Percentiles rank a stretch among this genome's conserved stretches.
Conservation (phyloP, 2,329 filamentous ascomycete species). For the Colletotrichum sp. region DNA sequence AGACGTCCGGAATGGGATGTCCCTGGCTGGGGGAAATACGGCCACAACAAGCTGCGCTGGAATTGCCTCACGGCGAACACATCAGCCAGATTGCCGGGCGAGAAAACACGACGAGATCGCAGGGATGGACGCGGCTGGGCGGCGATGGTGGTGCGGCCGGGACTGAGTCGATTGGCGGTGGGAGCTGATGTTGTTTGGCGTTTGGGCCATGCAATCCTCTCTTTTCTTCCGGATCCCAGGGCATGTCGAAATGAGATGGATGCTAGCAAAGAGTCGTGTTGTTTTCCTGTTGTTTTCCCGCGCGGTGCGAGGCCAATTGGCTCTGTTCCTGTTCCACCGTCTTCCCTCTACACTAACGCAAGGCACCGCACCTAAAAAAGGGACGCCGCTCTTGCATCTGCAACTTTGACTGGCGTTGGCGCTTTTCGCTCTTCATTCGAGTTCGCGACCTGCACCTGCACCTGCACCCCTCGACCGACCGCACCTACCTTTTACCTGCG, state of each 20-base stretch:
- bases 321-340: neutral
- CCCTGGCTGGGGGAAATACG: neutral
- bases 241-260: neutral
- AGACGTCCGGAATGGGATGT: neutral
- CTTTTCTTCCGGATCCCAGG: neutral
- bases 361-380: neutral
- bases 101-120: neutral
- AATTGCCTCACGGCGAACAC: neutral
- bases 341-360: neutral
- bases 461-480: neutral
- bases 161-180: neutral
- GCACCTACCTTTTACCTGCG: neutral
- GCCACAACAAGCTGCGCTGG: neutral
- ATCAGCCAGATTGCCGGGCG: neutral
- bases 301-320: neutral
- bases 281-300: neutral
- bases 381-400: neutral
- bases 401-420: neutral
- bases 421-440: neutral
- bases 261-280: neutral
- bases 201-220: neutral
- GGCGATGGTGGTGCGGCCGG: neutral
- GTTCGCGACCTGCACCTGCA: neutral
- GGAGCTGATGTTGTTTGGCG: neutral
- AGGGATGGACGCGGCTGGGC: constrained; percentile 1